phyloP scores from a whole-genome alignment of 2,329 filamentous ascomycete genomes.

The Fusarium sacchari region DNA sequence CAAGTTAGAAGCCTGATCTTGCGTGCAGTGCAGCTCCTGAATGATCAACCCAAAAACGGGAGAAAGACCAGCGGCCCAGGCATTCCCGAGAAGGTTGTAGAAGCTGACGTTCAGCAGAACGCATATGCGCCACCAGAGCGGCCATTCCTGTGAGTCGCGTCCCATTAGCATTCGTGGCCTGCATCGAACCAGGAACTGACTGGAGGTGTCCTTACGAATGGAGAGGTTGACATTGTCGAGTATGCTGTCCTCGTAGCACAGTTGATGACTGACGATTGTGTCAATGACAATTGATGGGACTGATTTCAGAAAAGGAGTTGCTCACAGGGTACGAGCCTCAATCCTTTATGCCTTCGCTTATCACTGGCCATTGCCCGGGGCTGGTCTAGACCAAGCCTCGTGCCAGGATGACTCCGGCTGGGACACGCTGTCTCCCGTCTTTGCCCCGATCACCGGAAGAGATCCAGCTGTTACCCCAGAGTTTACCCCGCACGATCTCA shows the following conservation, averaged over 20 bases:
- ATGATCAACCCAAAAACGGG: slow-evolving; percentile 4
- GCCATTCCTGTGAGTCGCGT: background rate
- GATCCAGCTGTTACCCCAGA: background rate
- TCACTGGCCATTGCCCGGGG: background rate
- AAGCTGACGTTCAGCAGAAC: slow-evolving; percentile 5
- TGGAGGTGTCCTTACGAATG: background rate
- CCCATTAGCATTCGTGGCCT: background rate
- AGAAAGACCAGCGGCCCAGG: slow-evolving; percentile 10
- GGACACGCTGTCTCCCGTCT: background rate
- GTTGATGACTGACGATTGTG: background rate
- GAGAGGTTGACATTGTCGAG: background rate
- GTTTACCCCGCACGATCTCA: background rate
- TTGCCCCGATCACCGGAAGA: background rate
- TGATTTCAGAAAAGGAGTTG: background rate
- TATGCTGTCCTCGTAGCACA: background rate
- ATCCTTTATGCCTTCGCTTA: background rate
- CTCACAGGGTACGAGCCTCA: background rate
- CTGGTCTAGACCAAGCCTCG: background rate
- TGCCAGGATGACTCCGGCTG: background rate
- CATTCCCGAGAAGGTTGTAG: slow-evolving; percentile 3
- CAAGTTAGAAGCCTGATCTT: background rate
- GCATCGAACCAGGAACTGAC: rapidly evolving
- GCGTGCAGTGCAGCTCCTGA: background rate
- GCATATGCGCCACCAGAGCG: slow-evolving; percentile 5
- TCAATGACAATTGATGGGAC: background rate